These are phyloP conservation scores for Suillus sp. DNA, from an alignment of 768 basidiomycete species.

Conservation along the genomic window DNA sequence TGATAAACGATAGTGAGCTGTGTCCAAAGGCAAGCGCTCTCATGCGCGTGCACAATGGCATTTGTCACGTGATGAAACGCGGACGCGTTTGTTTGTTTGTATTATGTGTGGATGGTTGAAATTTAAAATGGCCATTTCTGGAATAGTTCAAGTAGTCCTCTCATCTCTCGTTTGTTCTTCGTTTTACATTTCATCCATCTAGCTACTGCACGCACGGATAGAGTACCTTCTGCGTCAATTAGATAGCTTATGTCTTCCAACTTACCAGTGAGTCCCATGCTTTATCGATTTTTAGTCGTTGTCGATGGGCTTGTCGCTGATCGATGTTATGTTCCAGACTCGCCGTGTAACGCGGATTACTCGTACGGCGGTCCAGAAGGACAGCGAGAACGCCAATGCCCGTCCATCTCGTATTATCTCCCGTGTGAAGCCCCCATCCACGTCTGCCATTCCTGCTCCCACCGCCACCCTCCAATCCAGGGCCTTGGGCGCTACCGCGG, in stretches of 20 bases:
- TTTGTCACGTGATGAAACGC: conserved; percentile 39
- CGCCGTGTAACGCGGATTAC: conserved; percentile 64
- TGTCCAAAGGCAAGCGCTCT: background rate
- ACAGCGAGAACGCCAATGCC: conserved; percentile 72
- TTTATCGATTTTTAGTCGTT: background rate
- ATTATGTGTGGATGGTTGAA: conserved; percentile 39
- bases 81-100: conserved; percentile 40
- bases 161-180: conserved; percentile 18
- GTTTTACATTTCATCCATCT: conserved; percentile 11
- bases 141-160: conserved; percentile 20
- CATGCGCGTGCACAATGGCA: background rate
- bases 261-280: conserved; percentile 43
- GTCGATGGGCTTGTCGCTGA: background rate
- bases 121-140: conserved; percentile 33
- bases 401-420: conserved; percentile 60
- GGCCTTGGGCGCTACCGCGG: conserved; percentile 43
- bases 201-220: conserved; percentile 13
- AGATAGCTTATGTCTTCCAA: conserved; percentile 40
- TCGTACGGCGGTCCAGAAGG: conserved; percentile 54
- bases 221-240: conserved; percentile 7
- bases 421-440: conserved; percentile 59
- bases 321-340: conserved; percentile 42
- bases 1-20: background rate
- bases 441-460: conserved; percentile 31
- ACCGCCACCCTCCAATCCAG: conserved; percentile 42